Evolutionary conservation across 192 early-diverging fungal species (phyloP).

Genomic region (Pilobolus umbonatus): DNA sequence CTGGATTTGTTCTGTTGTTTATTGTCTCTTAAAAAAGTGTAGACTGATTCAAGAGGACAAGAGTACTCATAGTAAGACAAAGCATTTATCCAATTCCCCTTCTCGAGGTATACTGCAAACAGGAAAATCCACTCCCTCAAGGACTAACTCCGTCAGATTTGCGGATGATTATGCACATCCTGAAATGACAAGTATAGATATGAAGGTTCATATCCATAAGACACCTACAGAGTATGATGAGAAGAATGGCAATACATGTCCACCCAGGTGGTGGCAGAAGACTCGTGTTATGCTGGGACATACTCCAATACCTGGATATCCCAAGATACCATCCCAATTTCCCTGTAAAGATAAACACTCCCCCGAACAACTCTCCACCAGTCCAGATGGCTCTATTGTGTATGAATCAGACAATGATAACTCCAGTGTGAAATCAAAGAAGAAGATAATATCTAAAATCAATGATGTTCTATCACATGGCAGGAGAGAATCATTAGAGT

Average conservation of each 20-base stretch:
- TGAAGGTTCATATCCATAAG: not conserved
- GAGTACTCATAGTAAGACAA: not conserved
- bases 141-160: not conserved
- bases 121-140: not conserved
- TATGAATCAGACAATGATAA: no score
- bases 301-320: not conserved
- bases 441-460: no score
- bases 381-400: no score
- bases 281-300: conserved; percentile 5
- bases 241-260: conserved; percentile 7
- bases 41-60: conserved; percentile 2
- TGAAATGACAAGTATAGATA: not conserved
- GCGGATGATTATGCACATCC: no score
- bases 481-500: no score
- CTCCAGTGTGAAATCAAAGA: no score
- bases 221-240: not conserved
- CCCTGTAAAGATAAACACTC: no score
- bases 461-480: no score
- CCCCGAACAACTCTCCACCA: no score
- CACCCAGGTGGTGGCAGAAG: conserved; percentile 12
- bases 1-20: conserved; percentile 5
- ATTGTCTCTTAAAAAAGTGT: conserved; percentile 3
- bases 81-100: not conserved
- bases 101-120: no score
- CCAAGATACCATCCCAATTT: no score